Conservation (phyloP, 805 yeast genomes). For the Wickerhamomyces sydowiorum region DNA sequence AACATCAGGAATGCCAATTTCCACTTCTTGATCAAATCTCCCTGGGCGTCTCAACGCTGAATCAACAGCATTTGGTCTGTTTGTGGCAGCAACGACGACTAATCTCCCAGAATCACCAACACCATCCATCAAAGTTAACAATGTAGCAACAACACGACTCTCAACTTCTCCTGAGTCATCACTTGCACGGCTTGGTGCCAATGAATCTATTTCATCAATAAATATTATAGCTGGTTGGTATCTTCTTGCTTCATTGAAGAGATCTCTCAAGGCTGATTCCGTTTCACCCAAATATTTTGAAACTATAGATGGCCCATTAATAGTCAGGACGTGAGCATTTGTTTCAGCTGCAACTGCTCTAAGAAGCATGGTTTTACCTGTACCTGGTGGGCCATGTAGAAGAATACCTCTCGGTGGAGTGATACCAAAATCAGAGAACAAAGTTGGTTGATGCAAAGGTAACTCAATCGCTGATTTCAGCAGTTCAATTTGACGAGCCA, state of each 20-base stretch:
- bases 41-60: slow-evolving; percentile 81
- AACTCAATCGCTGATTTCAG: slow-evolving; percentile 67
- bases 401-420: slow-evolving; percentile 92
- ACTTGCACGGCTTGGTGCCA: slow-evolving; percentile 77
- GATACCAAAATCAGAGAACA: slow-evolving; percentile 81
- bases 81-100: slow-evolving; percentile 70
- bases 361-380: slow-evolving; percentile 89
- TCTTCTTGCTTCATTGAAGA: slow-evolving; percentile 77
- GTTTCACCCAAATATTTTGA: slow-evolving; percentile 94
- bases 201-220: slow-evolving; percentile 90
- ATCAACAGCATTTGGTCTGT: slow-evolving; percentile 63
- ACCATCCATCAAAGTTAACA: slow-evolving; percentile 78
- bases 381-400: slow-evolving; percentile 95
- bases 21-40: slow-evolving; percentile 83
- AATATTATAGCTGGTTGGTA: slow-evolving; percentile 86
- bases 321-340: slow-evolving; percentile 77
- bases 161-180: slow-evolving; percentile 93
- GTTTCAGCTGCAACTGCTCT: slow-evolving; percentile 75
- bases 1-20: slow-evolving; percentile 87
- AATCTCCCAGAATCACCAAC: slow-evolving; percentile 60
- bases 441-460: slow-evolving; percentile 71
- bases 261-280: slow-evolving; percentile 73
- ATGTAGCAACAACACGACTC: slow-evolving; percentile 82
- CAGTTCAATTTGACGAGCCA: slow-evolving; percentile 52
- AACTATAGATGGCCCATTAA: slow-evolving; percentile 88